phyloP scores from a whole-genome alignment of 2,329 filamentous ascomycete species.

The Fusarium longipes region DNA sequence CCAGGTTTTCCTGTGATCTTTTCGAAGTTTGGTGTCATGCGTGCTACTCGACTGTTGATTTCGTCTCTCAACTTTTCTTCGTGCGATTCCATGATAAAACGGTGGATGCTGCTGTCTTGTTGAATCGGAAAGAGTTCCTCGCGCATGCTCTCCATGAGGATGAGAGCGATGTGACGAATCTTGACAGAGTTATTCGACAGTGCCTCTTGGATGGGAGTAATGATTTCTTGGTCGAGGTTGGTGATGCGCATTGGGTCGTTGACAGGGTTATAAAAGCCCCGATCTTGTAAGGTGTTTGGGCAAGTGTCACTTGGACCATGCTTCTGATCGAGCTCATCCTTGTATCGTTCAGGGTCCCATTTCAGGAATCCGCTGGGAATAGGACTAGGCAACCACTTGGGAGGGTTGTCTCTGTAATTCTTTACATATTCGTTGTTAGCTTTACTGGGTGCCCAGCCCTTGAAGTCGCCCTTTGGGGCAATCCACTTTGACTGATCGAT shows the following conservation, averaged over 20 bases:
- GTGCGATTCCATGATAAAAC: conserved; percentile 49
- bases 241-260: conserved; percentile 55
- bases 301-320: conserved; percentile 22
- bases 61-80: conserved; percentile 48
- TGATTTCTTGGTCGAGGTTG: conserved; percentile 51
- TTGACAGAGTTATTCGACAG: conserved; percentile 46
- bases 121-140: conserved; percentile 59
- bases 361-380: conserved; percentile 45
- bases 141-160: conserved; percentile 59
- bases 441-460: conserved; percentile 50
- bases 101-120: conserved; percentile 53
- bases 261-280: conserved; percentile 50
- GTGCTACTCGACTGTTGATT: conserved; percentile 44
- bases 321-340: conserved; percentile 41
- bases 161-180: conserved; percentile 57
- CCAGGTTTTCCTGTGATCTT: conserved; percentile 39
- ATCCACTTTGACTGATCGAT: conserved; percentile 43
- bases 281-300: conserved; percentile 26
- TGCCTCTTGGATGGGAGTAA: conserved; percentile 42
- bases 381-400: conserved; percentile 46
- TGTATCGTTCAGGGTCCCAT: conserved; percentile 43
- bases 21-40: conserved; percentile 45
- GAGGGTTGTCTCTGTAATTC: conserved; percentile 42
- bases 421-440: conserved; percentile 37
- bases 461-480: conserved; percentile 44